Evolutionary conservation across 352 stramenopile species (phyloP), one percentile per base, ranked within the genome.

Genomic region (Thalassiosira exigua): DNA sequence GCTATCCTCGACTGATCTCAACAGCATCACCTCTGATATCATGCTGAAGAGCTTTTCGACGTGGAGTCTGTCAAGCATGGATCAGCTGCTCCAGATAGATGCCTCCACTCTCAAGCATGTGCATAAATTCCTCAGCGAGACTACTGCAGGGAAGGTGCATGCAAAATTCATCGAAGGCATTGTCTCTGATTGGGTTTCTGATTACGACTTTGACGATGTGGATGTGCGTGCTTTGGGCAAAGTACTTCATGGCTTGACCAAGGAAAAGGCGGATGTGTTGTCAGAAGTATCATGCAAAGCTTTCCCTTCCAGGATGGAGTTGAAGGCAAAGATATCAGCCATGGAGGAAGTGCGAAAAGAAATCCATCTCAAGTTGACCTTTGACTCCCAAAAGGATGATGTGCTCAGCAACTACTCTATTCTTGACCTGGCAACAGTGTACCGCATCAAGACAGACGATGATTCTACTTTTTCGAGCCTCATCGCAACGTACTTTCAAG

Each of bases 31-130:
- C 2, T 65, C 32, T 41, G 27, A 59, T 2, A 65, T 80, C 14
- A 51, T 80, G 14, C 19, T 69, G 11, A 64, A 58, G 41, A 80
- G 71, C 19, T 68, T 80, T 59, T 44, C n/a, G 22, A 74, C 62
- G 2, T 80, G 71, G 71, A 53, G 22, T 64, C 71, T 62, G 39
- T 75, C 53, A 53, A 56, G 2, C 11, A 22, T 80, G 4, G 52
- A 51, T 52, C 42, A 58, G n/a, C 44, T 80, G 62, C 54, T 80
- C 7, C 12, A 48, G 2, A 14, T 72, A 14, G 58, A 69, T 32
- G 53, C 12, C 21, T 32, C 27, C 39, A 65, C 36, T 27, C 64
- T 80, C 48, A 29, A n/a, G 19, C n/a, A 24, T 26, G 56, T 30
- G 14, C 19, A 75, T 46, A n/a, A n/a, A n/a, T n/a, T n/a, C n/a